phyloP scores from a whole-genome alignment of 768 basidiomycete genomes.

The Boletus rubropictus region DNA sequence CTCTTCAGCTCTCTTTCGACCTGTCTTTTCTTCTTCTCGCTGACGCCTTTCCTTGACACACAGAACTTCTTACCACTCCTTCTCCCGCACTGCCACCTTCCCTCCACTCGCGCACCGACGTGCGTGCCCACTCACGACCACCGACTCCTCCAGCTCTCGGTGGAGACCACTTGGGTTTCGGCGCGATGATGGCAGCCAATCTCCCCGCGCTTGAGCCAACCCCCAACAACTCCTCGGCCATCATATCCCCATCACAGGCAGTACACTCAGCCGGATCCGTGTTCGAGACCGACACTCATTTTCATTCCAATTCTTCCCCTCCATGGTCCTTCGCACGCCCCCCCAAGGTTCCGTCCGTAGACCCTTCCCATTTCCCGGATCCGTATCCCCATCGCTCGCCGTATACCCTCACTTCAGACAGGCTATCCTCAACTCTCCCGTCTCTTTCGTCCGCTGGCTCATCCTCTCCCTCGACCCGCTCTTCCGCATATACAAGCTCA shows the following conservation, averaged over 20 bases:
- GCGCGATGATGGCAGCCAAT: constrained; percentile 19
- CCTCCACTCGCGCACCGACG: constrained; percentile 29
- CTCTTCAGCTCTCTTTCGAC: constrained; percentile 1
- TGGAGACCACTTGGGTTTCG: constrained; percentile 21
- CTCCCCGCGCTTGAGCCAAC: constrained; percentile 5
- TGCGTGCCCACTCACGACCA: constrained; percentile 35
- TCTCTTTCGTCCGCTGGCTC: constrained; percentile 68
- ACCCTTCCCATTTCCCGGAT: constrained; percentile 67
- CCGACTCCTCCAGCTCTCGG: constrained; percentile 32
- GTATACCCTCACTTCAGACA: constrained; percentile 34
- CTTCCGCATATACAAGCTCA: constrained; percentile 72
- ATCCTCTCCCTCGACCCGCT: constrained; percentile 65
- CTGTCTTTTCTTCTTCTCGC: constrained; percentile 16
- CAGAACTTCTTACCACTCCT: constrained; percentile 27
- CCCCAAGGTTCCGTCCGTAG: constrained; percentile 43
- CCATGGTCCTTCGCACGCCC: constrained; percentile 38
- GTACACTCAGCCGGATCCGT: constrained; percentile 32
- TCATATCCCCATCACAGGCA: constrained; percentile 22
- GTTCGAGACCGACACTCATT: constrained; percentile 38
- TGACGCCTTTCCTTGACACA: constrained; percentile 18
- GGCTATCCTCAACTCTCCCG: constrained; percentile 39
- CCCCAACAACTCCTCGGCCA: constrained; percentile 16
- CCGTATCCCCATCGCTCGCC: constrained; percentile 59
- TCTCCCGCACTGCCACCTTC: constrained; percentile 31
- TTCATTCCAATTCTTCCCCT: constrained; percentile 33